Evolutionary conservation across 345 rosid species (phyloP).

Genomic region (Microthlaspi erraticum): DNA sequence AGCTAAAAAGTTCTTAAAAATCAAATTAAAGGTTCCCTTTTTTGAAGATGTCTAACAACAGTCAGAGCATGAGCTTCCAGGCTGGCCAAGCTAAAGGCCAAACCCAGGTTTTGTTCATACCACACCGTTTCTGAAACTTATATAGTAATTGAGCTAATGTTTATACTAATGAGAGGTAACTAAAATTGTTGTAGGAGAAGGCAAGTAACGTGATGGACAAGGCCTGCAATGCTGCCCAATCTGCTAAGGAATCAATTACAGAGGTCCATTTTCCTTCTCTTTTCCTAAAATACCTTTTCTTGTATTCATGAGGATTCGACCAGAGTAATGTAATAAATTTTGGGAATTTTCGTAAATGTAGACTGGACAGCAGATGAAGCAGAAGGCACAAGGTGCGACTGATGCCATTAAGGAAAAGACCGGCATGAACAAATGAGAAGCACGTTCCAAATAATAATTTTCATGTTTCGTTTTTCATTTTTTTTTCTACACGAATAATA

Average conservation of each 20-base stretch:
- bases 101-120: conserved; percentile 49
- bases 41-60: conserved; percentile 49
- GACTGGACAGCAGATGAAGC: conserved; percentile 67
- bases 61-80: conserved; percentile 54
- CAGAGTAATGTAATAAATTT: background rate
- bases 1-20: conserved; percentile 11
- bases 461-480: background rate
- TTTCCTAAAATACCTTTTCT: background rate
- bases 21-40: background rate
- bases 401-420: conserved; percentile 68
- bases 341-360: conserved; percentile 23
- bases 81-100: conserved; percentile 69
- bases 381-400: conserved; percentile 65
- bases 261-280: conserved; percentile 49
- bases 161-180: conserved; percentile 1
- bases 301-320: conserved; percentile 8
- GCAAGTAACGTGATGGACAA: conserved; percentile 60
- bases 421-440: conserved; percentile 54
- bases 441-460: conserved; percentile 21
- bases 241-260: conserved; percentile 62
- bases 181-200: conserved; percentile 57
- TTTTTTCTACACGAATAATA: conserved; percentile 22
- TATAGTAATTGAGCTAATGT: background rate
- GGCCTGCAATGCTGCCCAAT: conserved; percentile 66
- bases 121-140: background rate